Conservation (phyloP, 2,329 filamentous ascomycete species). For the Trichoderma semiorbis region DNA sequence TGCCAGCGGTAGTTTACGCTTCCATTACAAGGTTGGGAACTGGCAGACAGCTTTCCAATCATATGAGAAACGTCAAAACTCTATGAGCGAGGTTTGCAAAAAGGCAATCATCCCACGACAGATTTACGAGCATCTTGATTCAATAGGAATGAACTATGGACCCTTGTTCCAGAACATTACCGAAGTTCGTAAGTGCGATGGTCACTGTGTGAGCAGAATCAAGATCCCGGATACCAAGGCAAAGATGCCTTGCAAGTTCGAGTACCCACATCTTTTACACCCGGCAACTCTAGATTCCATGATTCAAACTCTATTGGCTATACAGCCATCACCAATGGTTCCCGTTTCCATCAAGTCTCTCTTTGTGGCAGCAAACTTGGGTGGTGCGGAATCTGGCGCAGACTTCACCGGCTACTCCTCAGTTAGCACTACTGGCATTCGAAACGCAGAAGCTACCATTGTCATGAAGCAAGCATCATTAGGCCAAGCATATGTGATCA, state of each 20-base stretch:
- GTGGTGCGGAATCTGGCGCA: constrained; percentile 27
- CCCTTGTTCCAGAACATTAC: constrained; percentile 48
- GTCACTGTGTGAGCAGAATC: constrained; percentile 38
- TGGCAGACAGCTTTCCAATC: constrained; percentile 23
- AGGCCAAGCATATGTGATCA: constrained; percentile 36
- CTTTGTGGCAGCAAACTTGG: constrained; percentile 42
- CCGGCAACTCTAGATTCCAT: constrained; percentile 55
- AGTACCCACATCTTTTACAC: constrained; percentile 55
- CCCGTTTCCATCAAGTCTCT: constrained; percentile 45
- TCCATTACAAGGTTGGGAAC: constrained; percentile 26
- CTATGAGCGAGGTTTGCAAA: constrained; percentile 29
- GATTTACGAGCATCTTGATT: constrained; percentile 49
- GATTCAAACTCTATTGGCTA: constrained; percentile 50
- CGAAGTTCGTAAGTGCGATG: constrained; percentile 31
- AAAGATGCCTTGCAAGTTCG: constrained; percentile 51
- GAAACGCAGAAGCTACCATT: constrained; percentile 42
- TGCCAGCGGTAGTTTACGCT: constrained; percentile 34
- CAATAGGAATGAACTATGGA: constrained; percentile 51
- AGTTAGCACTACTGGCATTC: constrained; percentile 34
- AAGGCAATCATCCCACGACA: constrained; percentile 40
- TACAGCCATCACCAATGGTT: constrained; percentile 47
- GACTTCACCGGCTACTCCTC: constrained; percentile 42
- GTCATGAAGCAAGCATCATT: constrained; percentile 39
- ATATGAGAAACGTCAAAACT: constrained; percentile 24
- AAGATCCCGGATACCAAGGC: constrained; percentile 47